Conservation (phyloP, 345 rosid genomes). For the Citrus maxima region DNA sequence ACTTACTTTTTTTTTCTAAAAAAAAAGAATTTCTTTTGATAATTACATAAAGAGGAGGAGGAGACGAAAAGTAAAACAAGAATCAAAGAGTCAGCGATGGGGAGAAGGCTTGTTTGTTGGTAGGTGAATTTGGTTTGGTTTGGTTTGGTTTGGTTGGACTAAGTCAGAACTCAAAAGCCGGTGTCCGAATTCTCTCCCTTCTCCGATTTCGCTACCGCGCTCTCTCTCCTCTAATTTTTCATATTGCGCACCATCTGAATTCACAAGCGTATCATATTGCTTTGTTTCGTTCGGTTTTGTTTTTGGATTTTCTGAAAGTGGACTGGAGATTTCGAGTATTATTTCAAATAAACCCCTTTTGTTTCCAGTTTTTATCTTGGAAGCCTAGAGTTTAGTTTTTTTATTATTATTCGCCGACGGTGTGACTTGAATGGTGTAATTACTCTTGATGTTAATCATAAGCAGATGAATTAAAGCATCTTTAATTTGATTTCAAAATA, state of each 20-base stretch:
- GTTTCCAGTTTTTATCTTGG: neutral
- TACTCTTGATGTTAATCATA: too few relatives aligned
- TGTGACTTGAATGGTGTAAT: too few relatives aligned
- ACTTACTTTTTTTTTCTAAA: too few relatives aligned
- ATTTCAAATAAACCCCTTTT: neutral
- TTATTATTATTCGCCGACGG: too few relatives aligned
- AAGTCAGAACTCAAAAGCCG: neutral
- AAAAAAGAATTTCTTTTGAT: neutral
- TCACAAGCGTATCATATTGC: neutral
- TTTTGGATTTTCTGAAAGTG: neutral
- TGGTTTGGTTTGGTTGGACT: neutral
- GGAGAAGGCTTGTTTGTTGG: neutral
- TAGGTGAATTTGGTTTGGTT: neutral
- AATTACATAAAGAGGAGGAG: neutral
- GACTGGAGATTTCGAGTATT: neutral
- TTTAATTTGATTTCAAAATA: too few relatives aligned
- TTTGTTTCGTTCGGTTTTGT: neutral
- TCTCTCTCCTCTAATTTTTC: neutral
- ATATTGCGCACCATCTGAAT: neutral
- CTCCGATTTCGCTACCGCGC: neutral
- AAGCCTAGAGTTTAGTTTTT: neutral
- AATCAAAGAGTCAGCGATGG: slow-evolving; percentile 11
- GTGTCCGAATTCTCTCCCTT: neutral
- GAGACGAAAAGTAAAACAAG: neutral
- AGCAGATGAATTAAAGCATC: too few relatives aligned